A percentile compares a stretch with the other conserved stretches of the same genome.
Conservation (phyloP, 2,329 filamentous ascomycete species). For the Beauveria australis region DNA sequence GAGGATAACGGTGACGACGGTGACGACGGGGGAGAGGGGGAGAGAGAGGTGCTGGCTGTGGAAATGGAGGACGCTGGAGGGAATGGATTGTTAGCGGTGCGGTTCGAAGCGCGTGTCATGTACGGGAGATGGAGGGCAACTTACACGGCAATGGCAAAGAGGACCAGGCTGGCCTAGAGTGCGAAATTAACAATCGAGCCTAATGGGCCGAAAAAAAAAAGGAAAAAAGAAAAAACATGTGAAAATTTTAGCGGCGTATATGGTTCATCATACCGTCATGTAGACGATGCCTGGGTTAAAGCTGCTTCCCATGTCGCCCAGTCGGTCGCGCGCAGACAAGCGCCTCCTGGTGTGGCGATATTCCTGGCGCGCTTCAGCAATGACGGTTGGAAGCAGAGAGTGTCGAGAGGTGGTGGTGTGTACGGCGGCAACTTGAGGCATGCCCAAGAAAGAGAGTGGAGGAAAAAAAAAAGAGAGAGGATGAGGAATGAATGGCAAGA, state of each 20-base stretch:
- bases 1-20: slow-evolving; percentile 30
- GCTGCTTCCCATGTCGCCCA: background rate
- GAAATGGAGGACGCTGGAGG: slow-evolving; percentile 31
- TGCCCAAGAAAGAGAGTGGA: too few species aligned
- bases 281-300: slow-evolving; percentile 11
- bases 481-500: too few species aligned
- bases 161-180: slow-evolving; percentile 5
- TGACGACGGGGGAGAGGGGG: slow-evolving; percentile 27
- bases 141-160: slow-evolving; percentile 11
- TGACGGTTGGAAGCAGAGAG: too few species aligned
- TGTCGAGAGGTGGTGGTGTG: too few species aligned
- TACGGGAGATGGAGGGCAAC: background rate
- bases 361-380: background rate
- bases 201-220: background rate
- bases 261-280: slow-evolving; percentile 5
- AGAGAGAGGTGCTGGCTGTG: slow-evolving; percentile 31
- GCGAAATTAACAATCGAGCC: background rate
- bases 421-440: too few species aligned
- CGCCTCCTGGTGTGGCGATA: background rate
- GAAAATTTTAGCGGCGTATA: background rate
- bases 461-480: too few species aligned
- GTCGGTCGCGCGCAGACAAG: background rate
- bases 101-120: background rate
- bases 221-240: background rate
- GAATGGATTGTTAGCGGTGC: background rate